Evolutionary conservation across 2,329 filamentous ascomycete species (phyloP).

Genomic region (Trichoderma sp.): DNA sequence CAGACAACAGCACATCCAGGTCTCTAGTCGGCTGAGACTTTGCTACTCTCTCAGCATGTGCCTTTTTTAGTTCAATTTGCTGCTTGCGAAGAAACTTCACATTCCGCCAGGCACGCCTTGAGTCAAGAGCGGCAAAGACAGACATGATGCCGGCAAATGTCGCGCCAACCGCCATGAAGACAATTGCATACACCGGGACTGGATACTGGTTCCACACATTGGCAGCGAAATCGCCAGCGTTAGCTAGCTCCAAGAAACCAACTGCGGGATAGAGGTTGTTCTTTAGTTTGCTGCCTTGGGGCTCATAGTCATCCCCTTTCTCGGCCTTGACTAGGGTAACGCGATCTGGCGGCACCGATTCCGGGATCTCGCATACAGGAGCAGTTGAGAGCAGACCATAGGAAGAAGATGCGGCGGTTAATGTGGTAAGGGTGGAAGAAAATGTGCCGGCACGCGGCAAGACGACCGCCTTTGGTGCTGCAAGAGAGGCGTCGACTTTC

Average conservation of each 20-base stretch:
- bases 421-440: background rate
- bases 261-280: constrained; percentile 36
- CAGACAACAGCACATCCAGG: constrained; percentile 42
- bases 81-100: constrained; percentile 47
- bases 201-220: constrained; percentile 58
- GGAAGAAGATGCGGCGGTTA: background rate
- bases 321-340: constrained; percentile 6
- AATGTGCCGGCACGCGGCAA: constrained; percentile 11
- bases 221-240: constrained; percentile 58
- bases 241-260: constrained; percentile 56
- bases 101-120: constrained; percentile 46
- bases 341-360: background rate
- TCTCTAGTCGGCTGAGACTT: constrained; percentile 24
- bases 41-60: constrained; percentile 22
- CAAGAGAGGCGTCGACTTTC: background rate
- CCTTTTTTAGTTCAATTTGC: constrained; percentile 34
- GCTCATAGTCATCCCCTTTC: constrained; percentile 1
- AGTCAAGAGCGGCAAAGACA: constrained; percentile 49
- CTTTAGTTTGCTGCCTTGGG: constrained; percentile 1
- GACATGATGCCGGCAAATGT: constrained; percentile 47
- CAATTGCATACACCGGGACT: constrained; percentile 49
- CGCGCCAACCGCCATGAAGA: constrained; percentile 56
- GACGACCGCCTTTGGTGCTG: background rate
- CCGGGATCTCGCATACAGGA: background rate
- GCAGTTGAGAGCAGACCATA: background rate